Conservation (phyloP, 768 basidiomycete species). For the Paxillus ammoniavirescens region DNA sequence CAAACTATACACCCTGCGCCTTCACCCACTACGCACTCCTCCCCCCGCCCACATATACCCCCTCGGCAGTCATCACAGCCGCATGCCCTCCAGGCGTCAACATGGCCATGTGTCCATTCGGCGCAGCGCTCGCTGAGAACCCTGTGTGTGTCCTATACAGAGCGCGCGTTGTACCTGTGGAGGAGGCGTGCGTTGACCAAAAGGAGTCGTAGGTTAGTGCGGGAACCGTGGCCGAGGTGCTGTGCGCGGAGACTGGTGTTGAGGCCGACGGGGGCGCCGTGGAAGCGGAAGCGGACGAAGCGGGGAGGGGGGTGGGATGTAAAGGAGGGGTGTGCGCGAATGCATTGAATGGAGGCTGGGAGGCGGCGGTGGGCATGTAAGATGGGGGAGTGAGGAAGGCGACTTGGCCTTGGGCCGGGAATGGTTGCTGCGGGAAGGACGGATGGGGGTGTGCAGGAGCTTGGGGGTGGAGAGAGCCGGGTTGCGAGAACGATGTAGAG, state of each 20-base stretch:
- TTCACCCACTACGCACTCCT: not conserved
- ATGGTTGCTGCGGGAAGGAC: not conserved
- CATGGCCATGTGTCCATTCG: slow-evolving; percentile 30
- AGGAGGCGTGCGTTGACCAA: slow-evolving; percentile 53
- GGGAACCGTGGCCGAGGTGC: slow-evolving; percentile 11
- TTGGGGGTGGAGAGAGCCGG: not conserved
- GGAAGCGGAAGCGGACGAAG: not conserved
- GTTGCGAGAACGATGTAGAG: not conserved
- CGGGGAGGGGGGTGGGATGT: not conserved
- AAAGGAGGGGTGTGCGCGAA: not conserved
- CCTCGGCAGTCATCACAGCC: slow-evolving; percentile 32
- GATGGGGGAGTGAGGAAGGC: not conserved
- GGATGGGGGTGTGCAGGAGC: slow-evolving; percentile 3
- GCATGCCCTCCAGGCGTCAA: slow-evolving; percentile 30
- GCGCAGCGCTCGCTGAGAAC: slow-evolving; percentile 24
- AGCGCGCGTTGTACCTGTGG: slow-evolving; percentile 24
- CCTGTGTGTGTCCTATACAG: slow-evolving; percentile 31
- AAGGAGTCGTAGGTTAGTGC: slow-evolving; percentile 60
- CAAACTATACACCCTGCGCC: too few relatives aligned
- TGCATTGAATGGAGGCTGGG: not conserved
- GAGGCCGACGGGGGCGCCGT: not conserved
- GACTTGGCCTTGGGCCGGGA: slow-evolving; percentile 13
- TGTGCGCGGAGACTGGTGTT: not conserved
- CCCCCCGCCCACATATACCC: slow-evolving; percentile 30
- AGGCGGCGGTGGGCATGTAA: not conserved